A percentile compares a stretch with the other conserved stretches of the same genome.
Evolutionary conservation across 495 filamentous ascomycete species (phyloP).

Genomic region (Hypoxylon subgilvum): DNA sequence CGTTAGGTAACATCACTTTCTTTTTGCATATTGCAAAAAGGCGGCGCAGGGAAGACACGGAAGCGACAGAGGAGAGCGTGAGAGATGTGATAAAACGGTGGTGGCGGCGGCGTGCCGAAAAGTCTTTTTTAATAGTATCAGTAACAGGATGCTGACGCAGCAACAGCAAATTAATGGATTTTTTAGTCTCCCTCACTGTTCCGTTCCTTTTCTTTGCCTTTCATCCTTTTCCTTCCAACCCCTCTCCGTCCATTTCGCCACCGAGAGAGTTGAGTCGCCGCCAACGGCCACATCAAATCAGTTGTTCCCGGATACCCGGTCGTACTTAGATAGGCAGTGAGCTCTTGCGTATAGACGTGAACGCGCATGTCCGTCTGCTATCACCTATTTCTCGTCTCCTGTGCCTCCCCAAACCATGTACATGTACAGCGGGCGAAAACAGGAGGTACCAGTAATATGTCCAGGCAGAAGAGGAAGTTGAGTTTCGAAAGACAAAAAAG

Average conservation of each 20-base stretch:
- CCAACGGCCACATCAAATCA: background rate
- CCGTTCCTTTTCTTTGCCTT: constrained; percentile 8
- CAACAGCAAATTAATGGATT: constrained; percentile 1
- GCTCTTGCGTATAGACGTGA: no score
- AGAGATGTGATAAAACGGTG: background rate
- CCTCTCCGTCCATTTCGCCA: background rate
- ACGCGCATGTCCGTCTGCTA: constrained; percentile 1
- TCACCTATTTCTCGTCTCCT: background rate
- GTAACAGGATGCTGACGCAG: background rate
- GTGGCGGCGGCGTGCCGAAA: constrained; percentile 20
- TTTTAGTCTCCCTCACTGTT: constrained; percentile 1
- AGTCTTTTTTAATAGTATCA: constrained; percentile 32
- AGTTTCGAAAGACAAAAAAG: background rate
- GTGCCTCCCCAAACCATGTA: constrained; percentile 12
- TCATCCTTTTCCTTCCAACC: no score
- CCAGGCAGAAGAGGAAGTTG: constrained; percentile 7
- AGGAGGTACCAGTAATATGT: constrained; percentile 17
- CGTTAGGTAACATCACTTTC: background rate
- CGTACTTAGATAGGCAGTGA: no score
- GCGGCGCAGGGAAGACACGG: background rate
- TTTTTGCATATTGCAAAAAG: background rate
- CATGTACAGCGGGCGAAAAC: constrained; percentile 9
- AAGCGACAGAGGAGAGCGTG: background rate
- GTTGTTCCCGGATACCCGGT: no score
- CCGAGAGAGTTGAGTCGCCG: background rate